A percentile compares a stretch with the other conserved stretches of the same genome.
Evolutionary conservation across 1,284 basidiomycete species (phyloP).

Genomic region (Heterobasidion annosum): DNA sequence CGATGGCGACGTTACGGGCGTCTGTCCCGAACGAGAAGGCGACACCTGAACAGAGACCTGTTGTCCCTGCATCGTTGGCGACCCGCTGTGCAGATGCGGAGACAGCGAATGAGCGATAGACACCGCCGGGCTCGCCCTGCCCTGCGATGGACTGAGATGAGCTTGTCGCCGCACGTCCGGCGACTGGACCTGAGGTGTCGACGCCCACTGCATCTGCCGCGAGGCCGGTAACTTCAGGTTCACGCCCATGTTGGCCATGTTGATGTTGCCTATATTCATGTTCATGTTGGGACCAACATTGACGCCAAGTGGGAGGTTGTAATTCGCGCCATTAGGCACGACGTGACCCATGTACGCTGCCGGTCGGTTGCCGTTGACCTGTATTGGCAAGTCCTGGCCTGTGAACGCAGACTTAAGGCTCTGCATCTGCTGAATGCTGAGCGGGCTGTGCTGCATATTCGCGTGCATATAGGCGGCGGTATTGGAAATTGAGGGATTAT

Average conservation of each 20-base stretch:
- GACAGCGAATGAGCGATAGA: constrained; percentile 35
- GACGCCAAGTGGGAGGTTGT: constrained; percentile 22
- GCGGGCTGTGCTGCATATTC: constrained; percentile 21
- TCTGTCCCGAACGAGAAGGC: constrained; percentile 45
- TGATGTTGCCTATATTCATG: constrained; percentile 16
- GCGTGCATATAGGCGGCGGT: constrained; percentile 19
- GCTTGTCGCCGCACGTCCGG: neutral
- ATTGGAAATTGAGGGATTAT: constrained; percentile 22
- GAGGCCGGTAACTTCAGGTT: constrained; percentile 31
- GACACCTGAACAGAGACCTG: constrained; percentile 30
- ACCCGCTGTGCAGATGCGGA: constrained; percentile 44
- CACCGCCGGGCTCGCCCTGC: constrained; percentile 15
- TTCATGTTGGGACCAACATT: constrained; percentile 11
- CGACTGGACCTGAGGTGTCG: constrained; percentile 7
- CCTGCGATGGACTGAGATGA: constrained; percentile 18
- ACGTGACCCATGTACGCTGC: constrained; percentile 24
- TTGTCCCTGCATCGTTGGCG: constrained; percentile 27
- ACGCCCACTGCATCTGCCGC: constrained; percentile 34
- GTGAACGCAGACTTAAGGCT: constrained; percentile 39
- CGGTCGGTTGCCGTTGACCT: constrained; percentile 15
- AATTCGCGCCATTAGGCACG: constrained; percentile 25
- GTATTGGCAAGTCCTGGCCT: constrained; percentile 28
- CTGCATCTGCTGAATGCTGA: constrained; percentile 48
- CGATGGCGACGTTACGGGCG: constrained; percentile 54
- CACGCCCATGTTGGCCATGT: constrained; percentile 13